Evolutionary conservation across 2,329 filamentous ascomycete genomes (phyloP), one percentile per base, ranked within the genome.

Genomic region (Fusarium sp.): DNA sequence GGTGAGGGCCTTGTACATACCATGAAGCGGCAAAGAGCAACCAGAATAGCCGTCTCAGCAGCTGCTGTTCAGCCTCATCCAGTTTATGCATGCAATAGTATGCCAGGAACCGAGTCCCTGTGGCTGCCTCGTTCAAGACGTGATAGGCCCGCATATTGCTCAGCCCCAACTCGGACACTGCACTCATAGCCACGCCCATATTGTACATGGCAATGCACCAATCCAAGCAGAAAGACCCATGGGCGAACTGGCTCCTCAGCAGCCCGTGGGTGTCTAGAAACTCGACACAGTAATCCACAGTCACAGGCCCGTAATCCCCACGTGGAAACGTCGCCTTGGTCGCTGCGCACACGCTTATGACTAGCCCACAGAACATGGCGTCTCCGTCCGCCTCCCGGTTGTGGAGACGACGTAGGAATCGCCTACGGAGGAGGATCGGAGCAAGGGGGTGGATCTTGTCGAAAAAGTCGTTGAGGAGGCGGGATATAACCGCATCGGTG

Each of bases 191-290:
- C 2, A 66, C 76, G 4, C 79, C 78, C 5, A 84, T 64, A 38
- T 84, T 82, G 61, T 84, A 84, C 74, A 81, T 80, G 25, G 81
- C 79, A 20, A 82, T 77, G 68, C 81, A 82, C 73, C 81, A 83
- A 54, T 84, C 81, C 1, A 83, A 64, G 3, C 78, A 78, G 54
- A 81, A 83, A 0, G 65, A 52, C 0, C 74, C 58, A 11, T 65
- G 64, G 0, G 63, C 35, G 14, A 78, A 73, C 5, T 68, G 67
- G 11, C 68, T 71, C 8, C 71, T 56, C 0, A 82, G 68, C 11
- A 83, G 66, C 3, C 75, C 63, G 25, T 81, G 69, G 5, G 76
- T 63, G 40, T 81, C 78, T 12, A 83, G 74, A 14, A 82, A 79
- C 14, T 76, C 71, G 1, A 79, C 54, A 33, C 81, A 82, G 9